phyloP scores from a whole-genome alignment of 2,329 filamentous ascomycete genomes.

The Aspergillus latus region DNA sequence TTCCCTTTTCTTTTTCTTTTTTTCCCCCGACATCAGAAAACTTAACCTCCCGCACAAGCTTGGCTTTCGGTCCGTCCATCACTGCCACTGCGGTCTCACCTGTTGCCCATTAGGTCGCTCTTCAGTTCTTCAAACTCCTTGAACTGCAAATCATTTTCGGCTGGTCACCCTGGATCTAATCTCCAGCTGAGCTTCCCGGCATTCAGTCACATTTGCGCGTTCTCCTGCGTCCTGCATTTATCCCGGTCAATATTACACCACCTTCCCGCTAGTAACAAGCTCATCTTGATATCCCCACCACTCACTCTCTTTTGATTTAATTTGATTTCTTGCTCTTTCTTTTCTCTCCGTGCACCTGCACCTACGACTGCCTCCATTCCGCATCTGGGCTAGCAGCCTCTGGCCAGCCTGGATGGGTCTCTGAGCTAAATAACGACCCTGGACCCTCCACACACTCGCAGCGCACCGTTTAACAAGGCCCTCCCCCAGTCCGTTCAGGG shows the following conservation, averaged over 20 bases:
- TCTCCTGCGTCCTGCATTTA: slow-evolving; percentile 37
- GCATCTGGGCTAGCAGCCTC: slow-evolving; percentile 18
- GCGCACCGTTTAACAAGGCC: slow-evolving; percentile 25
- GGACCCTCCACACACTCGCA: slow-evolving; percentile 37
- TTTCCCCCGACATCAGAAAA: slow-evolving; percentile 8
- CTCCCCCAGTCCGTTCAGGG: slow-evolving; percentile 22
- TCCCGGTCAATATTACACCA: slow-evolving; percentile 42
- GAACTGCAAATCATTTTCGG: slow-evolving; percentile 25
- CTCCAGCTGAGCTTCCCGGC: slow-evolving; percentile 4
- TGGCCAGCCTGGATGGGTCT: slow-evolving; percentile 26
- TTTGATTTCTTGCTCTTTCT: slow-evolving; percentile 18
- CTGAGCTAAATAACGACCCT: slow-evolving; percentile 43
- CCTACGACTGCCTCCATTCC: slow-evolving; percentile 11
- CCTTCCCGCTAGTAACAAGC: slow-evolving; percentile 39
- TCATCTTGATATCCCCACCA: slow-evolving; percentile 33
- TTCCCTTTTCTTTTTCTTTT: slow-evolving; percentile 6
- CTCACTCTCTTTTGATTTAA: slow-evolving; percentile 19
- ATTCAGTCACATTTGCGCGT: slow-evolving; percentile 24
- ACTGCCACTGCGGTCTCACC: background rate
- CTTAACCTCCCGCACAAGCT: background rate
- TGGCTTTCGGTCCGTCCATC: background rate
- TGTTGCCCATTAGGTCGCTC: background rate
- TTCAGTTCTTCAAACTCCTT: slow-evolving; percentile 14
- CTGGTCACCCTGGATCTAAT: slow-evolving; percentile 16
- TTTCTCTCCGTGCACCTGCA: slow-evolving; percentile 12